Conservation (phyloP, 2,329 filamentous ascomycete species). For the Phyllosticta citriasiana region DNA sequence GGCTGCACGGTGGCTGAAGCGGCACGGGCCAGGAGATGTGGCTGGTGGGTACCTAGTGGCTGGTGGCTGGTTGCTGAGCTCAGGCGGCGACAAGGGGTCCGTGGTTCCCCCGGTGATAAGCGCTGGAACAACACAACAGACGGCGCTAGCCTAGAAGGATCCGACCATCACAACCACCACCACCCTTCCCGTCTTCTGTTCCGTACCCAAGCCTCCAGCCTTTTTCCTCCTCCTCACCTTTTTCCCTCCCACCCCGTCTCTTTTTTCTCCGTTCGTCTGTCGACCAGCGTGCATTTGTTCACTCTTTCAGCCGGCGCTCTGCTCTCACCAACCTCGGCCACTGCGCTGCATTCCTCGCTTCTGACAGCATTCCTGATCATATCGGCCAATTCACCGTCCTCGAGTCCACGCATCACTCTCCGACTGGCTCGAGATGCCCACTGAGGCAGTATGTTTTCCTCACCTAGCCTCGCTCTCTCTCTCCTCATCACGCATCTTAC, state of each 20-base stretch:
- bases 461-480: not conserved
- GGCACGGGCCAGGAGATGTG: too few species aligned
- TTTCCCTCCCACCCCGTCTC: not conserved
- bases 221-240: not conserved
- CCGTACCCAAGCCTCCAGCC: constrained; percentile 14
- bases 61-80: too few species aligned
- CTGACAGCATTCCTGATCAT: constrained; percentile 18
- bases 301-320: not conserved
- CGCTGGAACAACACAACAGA: not conserved
- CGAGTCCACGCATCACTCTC: constrained; percentile 14
- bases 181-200: constrained; percentile 12
- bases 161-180: not conserved
- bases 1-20: not conserved
- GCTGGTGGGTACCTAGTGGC: too few species aligned
- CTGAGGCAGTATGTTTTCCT: constrained; percentile 27
- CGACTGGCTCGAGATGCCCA: constrained; percentile 25
- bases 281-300: not conserved
- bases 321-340: not conserved
- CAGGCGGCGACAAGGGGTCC: not conserved
- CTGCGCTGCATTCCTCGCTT: constrained; percentile 21
- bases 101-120: not conserved
- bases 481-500: constrained; percentile 1
- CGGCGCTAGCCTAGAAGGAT: not conserved
- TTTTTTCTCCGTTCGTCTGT: not conserved
- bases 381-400: constrained; percentile 17